phyloP scores from a whole-genome alignment of 169 alveolate species.

The Neospora caninum region DNA sequence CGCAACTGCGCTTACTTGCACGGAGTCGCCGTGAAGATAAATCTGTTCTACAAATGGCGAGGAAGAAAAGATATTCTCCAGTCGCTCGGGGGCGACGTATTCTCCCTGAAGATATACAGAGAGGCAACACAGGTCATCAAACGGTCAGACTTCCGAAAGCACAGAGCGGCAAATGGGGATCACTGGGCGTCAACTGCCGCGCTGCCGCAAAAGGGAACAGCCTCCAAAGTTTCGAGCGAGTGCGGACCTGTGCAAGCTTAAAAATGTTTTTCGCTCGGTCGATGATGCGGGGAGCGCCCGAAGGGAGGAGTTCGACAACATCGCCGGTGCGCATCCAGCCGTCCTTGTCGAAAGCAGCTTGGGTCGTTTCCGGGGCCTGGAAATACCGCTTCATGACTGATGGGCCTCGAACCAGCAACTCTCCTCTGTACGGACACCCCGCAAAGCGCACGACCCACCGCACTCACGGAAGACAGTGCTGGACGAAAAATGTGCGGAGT shows the following conservation, averaged over 20 bases:
- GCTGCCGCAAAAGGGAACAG: not conserved
- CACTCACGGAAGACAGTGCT: no score
- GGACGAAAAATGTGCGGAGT: no score
- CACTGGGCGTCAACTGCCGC: not conserved
- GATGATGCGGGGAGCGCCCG: constrained; percentile 87
- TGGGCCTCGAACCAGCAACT: constrained; percentile 80
- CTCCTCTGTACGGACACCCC: constrained; percentile 78
- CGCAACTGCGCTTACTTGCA: constrained; percentile 67
- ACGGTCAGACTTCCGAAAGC: not conserved
- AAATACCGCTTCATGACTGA: constrained; percentile 57
- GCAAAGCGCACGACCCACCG: not conserved
- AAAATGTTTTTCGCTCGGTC: constrained; percentile 91
- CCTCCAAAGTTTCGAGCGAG: no score
- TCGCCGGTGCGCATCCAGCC: constrained; percentile 95
- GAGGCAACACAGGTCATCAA: not conserved
- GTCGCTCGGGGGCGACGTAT: constrained; percentile 91
- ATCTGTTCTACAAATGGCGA: constrained; percentile 81
- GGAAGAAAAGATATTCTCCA: constrained; percentile 84
- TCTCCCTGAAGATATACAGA: constrained; percentile 83
- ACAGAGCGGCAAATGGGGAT: not conserved
- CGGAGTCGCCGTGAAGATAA: constrained; percentile 89
- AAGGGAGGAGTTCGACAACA: constrained; percentile 79
- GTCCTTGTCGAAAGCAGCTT: constrained; percentile 84
- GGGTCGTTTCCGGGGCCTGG: constrained; percentile 74
- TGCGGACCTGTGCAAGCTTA: constrained; percentile 70